Evolutionary conservation across 345 rosid species (phyloP), one percentile per base, ranked within the genome.

Genomic region (Erodium maritimum): DNA sequence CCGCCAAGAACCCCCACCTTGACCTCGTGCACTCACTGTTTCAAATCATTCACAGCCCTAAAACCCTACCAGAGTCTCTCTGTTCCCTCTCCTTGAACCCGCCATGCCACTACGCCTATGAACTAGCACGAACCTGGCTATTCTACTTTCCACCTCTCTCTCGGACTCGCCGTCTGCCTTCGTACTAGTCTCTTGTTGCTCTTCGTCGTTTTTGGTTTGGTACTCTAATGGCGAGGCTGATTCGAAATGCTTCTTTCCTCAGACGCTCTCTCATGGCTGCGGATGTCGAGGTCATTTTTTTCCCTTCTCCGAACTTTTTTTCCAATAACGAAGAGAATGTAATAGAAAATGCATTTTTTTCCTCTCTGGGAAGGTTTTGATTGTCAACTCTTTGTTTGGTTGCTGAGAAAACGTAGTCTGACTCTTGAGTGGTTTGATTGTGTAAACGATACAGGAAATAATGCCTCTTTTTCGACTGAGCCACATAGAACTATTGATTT

Each of bases 201-300:
- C 48, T 14, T 10, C 3, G 0, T 11, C 17, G 17, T 0, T 9
- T 42, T 16, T 42, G 14, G 48, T 14, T 42, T 42, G 48, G 14
- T 42, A 21, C 56, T 51, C 17, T 12, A 17, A 85, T 88, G 96
- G 85, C 86, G 62, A 68, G 79, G 71, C 73, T 83, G 65, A 68
- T 83, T 67, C 83, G 82, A 56, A 82, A 71, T 63, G 59, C 72
- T 45, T 74, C 72, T 67, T 63, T 55, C 42, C 70, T 83, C 19
- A 75, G 64, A 67, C 74, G 69, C 60, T 65, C 77, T 62, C 56
- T 80, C 0, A 23, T 12, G 48, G 48, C 14, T 16, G 11, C 76
- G 53, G 58, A 67, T 0, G 73, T 86, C 0, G 76, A 75, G 90
- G 96, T 77, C 57, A 33, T 19, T 48, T 69, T 18, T 52, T 61